A percentile compares a stretch with the other conserved stretches of the same genome.
Conservation (phyloP, 192 early-diverging fungal species). For the Gonapodya prolifera region DNA sequence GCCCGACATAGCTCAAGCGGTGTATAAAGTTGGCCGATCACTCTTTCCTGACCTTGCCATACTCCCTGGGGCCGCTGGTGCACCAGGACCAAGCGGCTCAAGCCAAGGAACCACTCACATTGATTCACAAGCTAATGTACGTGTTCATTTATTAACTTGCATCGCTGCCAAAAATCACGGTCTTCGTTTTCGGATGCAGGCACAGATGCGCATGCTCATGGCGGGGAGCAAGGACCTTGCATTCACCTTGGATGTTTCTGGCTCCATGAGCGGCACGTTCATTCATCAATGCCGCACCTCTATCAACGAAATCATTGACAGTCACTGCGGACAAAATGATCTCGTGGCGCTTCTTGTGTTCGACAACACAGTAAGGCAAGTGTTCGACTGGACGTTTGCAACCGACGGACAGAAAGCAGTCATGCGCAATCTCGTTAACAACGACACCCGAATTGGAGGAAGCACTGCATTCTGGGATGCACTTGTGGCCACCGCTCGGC, state of each 20-base stretch:
- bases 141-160: neutral
- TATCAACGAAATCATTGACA: slow-evolving; percentile 7
- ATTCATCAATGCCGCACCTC: slow-evolving; percentile 7
- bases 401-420: neutral
- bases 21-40: slow-evolving; percentile 1
- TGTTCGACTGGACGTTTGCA: slow-evolving; percentile 10
- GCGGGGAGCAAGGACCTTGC: slow-evolving; percentile 5
- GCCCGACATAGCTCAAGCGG: slow-evolving; percentile 14
- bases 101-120: neutral
- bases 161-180: neutral
- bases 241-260: slow-evolving; percentile 9
- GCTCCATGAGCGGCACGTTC: slow-evolving; percentile 8
- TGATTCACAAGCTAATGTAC: neutral
- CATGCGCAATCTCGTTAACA: slow-evolving; percentile 6
- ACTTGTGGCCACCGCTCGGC: neutral
- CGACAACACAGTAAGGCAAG: slow-evolving; percentile 1
- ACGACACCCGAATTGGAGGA: slow-evolving; percentile 6
- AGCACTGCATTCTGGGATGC: slow-evolving; percentile 13
- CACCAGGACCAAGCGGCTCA: neutral
- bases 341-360: slow-evolving; percentile 3
- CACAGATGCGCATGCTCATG: neutral
- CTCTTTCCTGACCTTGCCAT: neutral
- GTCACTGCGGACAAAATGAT: slow-evolving; percentile 5
- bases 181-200: neutral
- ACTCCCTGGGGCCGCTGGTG: no score